Conservation (phyloP, 78 protist species). For the Tieghemostelium lacteum region DNA sequence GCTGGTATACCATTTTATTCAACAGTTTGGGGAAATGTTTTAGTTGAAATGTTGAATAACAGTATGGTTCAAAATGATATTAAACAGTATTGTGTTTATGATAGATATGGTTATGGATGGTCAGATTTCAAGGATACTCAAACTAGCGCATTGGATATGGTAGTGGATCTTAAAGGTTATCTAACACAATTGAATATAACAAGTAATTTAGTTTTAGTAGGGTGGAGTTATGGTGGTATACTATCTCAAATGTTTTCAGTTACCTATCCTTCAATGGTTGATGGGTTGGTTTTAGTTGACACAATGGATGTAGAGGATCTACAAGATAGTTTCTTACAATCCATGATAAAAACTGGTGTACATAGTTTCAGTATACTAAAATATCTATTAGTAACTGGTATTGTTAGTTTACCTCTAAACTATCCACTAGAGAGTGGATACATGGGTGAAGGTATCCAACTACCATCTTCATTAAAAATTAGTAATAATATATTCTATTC, state of each 20-base stretch:
- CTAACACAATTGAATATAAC: background rate
- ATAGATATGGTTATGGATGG: constrained; percentile 69
- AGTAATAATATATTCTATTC: background rate
- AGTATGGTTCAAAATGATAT: background rate
- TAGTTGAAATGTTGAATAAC: background rate
- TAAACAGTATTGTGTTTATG: constrained; percentile 29
- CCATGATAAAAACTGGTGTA: background rate
- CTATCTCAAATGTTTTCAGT: background rate
- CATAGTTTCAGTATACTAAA: constrained; percentile 23
- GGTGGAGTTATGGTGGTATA: constrained; percentile 59
- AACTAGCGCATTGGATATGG: background rate
- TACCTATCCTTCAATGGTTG: background rate
- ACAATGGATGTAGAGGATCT: constrained; percentile 33
- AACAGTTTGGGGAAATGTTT: constrained; percentile 26
- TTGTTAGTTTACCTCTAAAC: background rate
- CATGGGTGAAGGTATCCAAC: background rate
- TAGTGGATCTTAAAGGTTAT: constrained; percentile 15
- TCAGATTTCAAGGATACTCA: background rate
- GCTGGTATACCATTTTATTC: constrained; percentile 52
- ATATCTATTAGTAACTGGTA: constrained; percentile 14
- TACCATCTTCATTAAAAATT: background rate
- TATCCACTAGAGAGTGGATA: constrained; percentile 56
- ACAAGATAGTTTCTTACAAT: background rate
- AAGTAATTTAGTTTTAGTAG: constrained; percentile 15
- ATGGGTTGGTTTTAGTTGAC: constrained; percentile 39